A percentile compares a stretch with the other conserved stretches of the same genome.
phyloP scores from a whole-genome alignment of 2,329 filamentous ascomycete species.

The Scedosporium aurantiacum region DNA sequence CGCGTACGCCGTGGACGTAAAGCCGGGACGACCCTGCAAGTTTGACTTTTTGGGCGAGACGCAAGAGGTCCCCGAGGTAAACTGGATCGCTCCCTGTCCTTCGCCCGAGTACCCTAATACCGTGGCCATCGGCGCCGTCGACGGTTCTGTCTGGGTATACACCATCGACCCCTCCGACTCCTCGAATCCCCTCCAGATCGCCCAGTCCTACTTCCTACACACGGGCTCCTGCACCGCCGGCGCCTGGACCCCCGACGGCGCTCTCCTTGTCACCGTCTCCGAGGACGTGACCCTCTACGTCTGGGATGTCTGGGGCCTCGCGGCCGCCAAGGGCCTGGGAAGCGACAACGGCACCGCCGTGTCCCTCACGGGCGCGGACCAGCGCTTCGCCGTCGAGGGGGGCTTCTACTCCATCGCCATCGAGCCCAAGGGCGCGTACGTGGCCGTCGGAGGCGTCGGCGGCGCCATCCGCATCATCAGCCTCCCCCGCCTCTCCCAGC shows the following conservation, averaged over 20 bases:
- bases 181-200: conserved; percentile 58
- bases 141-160: conserved; percentile 95
- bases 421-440: conserved; percentile 66
- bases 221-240: conserved; percentile 79
- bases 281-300: conserved; percentile 86
- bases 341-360: conserved; percentile 56
- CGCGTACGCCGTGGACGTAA: conserved; percentile 48
- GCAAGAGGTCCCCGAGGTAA: conserved; percentile 89
- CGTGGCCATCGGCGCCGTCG: conserved; percentile 74
- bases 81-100: conserved; percentile 76
- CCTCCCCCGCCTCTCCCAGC: conserved; percentile 51
- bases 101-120: conserved; percentile 62
- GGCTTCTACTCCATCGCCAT: conserved; percentile 82
- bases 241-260: conserved; percentile 80
- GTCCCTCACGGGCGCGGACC: conserved; percentile 66
- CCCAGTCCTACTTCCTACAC: conserved; percentile 89
- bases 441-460: conserved; percentile 78
- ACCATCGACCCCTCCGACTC: conserved; percentile 59
- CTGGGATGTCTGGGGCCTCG: conserved; percentile 80
- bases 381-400: conserved; percentile 84
- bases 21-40: conserved; percentile 34
- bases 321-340: conserved; percentile 44
- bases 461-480: conserved; percentile 79
- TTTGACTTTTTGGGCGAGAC: conserved; percentile 61
- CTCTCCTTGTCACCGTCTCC: conserved; percentile 73